These are phyloP conservation scores for Domatiomyces globalis DNA, from an alignment of 2,329 filamentous ascomycete genomes.

Conservation along the genomic window DNA sequence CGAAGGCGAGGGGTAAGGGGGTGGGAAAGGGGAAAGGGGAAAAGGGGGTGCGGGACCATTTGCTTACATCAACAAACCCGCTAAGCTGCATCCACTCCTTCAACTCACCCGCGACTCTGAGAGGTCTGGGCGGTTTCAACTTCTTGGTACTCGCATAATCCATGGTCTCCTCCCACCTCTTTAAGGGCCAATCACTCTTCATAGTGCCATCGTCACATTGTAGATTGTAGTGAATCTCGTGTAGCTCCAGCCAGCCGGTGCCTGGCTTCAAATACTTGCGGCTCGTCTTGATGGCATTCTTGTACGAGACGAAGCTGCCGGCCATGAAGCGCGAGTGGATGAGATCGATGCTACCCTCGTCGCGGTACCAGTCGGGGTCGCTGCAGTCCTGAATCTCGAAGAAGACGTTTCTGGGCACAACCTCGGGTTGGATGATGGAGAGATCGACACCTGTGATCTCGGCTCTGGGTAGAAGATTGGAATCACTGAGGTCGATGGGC, in stretches of 20 bases:
- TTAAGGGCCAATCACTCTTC: constrained; percentile 32
- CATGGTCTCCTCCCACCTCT: constrained; percentile 35
- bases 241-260: constrained; percentile 33
- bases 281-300: constrained; percentile 38
- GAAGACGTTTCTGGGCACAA: constrained; percentile 57
- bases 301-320: constrained; percentile 45
- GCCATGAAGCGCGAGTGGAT: constrained; percentile 46
- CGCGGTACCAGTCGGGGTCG: constrained; percentile 46
- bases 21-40: too few species aligned
- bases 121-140: constrained; percentile 30
- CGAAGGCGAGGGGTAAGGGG: background rate
- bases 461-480: constrained; percentile 40
- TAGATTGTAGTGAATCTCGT: constrained; percentile 32
- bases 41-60: too few species aligned
- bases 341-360: constrained; percentile 39
- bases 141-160: constrained; percentile 32
- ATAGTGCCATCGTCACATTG: constrained; percentile 43
- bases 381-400: constrained; percentile 59
- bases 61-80: constrained; percentile 38
- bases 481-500: constrained; percentile 50
- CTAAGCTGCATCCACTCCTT: constrained; percentile 41
- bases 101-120: constrained; percentile 40
- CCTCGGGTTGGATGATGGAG: constrained; percentile 51
- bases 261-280: constrained; percentile 43
- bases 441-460: constrained; percentile 51